Base-by-base conservation (phyloP, 2,329 filamentous ascomycete genomes). In the Talaromyces albobiverticillius region DNA sequence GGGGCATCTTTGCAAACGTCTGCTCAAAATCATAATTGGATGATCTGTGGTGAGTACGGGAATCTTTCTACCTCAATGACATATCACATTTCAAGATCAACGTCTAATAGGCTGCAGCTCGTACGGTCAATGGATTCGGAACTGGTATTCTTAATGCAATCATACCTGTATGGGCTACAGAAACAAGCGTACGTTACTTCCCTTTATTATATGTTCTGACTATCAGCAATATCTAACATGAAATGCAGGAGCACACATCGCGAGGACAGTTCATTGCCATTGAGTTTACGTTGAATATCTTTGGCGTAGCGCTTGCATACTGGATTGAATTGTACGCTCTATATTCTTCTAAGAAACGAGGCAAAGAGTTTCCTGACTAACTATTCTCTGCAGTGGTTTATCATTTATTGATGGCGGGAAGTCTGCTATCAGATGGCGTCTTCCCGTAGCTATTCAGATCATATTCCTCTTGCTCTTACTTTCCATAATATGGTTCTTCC, bases 241-340 rank as follows among this genome's bases (percentile, higher is more conserved):
- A 11, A 8, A 45, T 23, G 1, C 84, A 0, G 81, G 54, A 86
- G 36, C 83, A 88, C 62, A 87, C 80, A 0, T 84, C 82, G 2
- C 80, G 87, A 38, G 87, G 87, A 5, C 79, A 84, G 46, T 87
- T 88, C 58, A 82, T 89, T 54, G 83, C 85, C 9, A 84, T 88
- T 51, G 86, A 89, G 62, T 89, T 90, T 58, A 89, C 85, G 0
- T 69, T 89, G 8, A 90, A 89, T 63, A 88, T 89, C 57, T 83
- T 88, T 46, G 86, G 86, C 62, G 84, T 88, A 0, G 81, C 85
- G 18, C 75, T 85, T 32, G 71, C 80, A 3, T 88, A 88, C 59
- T 86, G 83, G 83, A 65, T 79, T 8, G 75, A 77, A 60, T 84
- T 81, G 72, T 74, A 64, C 2, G 69, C 65, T 16, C 14, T 13